phyloP scores from a whole-genome alignment of 305 asterid species.

The Solanum chacoense region DNA sequence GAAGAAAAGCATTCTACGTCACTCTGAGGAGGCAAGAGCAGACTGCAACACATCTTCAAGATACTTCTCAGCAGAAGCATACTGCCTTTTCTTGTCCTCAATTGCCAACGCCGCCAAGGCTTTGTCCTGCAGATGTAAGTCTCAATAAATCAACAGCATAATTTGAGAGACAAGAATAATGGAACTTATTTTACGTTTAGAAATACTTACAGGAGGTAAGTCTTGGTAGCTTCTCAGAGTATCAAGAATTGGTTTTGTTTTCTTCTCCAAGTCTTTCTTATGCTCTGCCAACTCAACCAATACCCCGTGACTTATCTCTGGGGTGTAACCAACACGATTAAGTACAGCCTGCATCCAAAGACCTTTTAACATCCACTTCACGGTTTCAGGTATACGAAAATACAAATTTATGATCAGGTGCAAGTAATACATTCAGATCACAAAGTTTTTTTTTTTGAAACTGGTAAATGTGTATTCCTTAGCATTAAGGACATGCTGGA shows the following conservation, averaged over 20 bases:
- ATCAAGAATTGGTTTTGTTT: conserved; percentile 86
- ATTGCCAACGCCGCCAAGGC: conserved; percentile 95
- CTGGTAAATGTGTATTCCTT: no score
- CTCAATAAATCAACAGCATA: background rate
- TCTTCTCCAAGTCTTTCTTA: conserved; percentile 81
- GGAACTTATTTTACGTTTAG: background rate
- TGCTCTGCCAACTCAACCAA: conserved; percentile 99
- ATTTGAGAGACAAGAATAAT: background rate
- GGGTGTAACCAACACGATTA: conserved; percentile 86
- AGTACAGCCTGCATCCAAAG: conserved; percentile 65
- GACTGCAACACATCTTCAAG: conserved; percentile 96
- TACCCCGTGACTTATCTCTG: conserved; percentile 88
- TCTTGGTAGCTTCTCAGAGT: conserved; percentile 98
- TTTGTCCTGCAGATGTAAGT: conserved; percentile 51
- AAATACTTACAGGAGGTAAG: conserved; percentile 66
- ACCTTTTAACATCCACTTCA: background rate
- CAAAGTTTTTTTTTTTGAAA: no score
- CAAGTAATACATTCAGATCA: background rate
- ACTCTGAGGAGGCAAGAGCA: conserved; percentile 79
- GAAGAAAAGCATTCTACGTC: conserved; percentile 1
- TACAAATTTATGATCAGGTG: background rate
- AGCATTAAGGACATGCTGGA: no score
- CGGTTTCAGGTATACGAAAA: background rate
- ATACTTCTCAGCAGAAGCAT: conserved; percentile 88
- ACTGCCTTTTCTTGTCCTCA: conserved; percentile 93